Evolutionary conservation across 768 basidiomycete genomes (phyloP).

Genomic region (Austroboletus eburneus): DNA sequence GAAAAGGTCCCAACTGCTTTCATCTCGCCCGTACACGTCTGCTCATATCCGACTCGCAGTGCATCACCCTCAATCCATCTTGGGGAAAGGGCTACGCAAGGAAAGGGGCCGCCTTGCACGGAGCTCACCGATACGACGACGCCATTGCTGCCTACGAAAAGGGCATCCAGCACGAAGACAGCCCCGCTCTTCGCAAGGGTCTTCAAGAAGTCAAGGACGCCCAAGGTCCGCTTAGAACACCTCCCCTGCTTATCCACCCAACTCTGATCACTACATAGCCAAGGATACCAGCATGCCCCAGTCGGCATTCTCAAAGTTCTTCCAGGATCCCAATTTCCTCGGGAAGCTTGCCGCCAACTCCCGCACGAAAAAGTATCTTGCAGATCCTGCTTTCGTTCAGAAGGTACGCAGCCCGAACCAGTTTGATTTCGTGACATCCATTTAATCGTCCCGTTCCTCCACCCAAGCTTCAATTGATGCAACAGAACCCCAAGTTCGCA

Average conservation of each 20-base stretch:
- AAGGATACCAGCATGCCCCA: slow-evolving; percentile 37
- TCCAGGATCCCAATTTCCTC: slow-evolving; percentile 78
- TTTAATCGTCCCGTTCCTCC: neutral
- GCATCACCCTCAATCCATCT: slow-evolving; percentile 68
- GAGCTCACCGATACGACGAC: slow-evolving; percentile 70
- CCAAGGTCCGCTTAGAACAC: slow-evolving; percentile 47
- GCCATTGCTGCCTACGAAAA: slow-evolving; percentile 80
- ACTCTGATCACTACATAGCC: slow-evolving; percentile 21
- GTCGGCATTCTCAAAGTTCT: slow-evolving; percentile 67
- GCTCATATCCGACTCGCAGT: slow-evolving; percentile 45
- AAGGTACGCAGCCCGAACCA: slow-evolving; percentile 38
- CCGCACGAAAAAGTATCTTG: slow-evolving; percentile 76
- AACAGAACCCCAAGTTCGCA: slow-evolving; percentile 64
- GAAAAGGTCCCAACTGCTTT: slow-evolving; percentile 84
- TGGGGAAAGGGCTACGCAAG: slow-evolving; percentile 92
- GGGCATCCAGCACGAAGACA: slow-evolving; percentile 80
- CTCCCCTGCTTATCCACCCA: neutral
- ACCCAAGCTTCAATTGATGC: slow-evolving; percentile 56
- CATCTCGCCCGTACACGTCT: neutral
- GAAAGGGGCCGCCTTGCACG: slow-evolving; percentile 92
- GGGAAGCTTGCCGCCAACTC: slow-evolving; percentile 85
- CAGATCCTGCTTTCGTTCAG: slow-evolving; percentile 78
- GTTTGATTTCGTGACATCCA: neutral
- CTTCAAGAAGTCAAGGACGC: slow-evolving; percentile 86
- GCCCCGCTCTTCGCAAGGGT: slow-evolving; percentile 78